A percentile compares a stretch with the other conserved stretches of the same genome.
phyloP scores from a whole-genome alignment of 805 yeast species.

The Sungouiella blattae region DNA sequence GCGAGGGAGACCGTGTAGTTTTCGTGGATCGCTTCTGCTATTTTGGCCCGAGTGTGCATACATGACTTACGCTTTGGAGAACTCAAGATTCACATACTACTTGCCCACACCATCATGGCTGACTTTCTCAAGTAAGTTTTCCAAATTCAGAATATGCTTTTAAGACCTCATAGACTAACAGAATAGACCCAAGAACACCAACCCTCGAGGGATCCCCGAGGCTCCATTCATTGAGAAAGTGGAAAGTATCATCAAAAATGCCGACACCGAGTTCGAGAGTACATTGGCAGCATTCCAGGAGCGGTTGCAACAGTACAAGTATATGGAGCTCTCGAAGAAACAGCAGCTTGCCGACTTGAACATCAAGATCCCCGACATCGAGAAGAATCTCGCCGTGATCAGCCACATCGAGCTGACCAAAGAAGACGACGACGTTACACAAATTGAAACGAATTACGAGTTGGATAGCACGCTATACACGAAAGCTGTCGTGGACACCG shows the following conservation, averaged over 20 bases:
- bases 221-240: constrained; percentile 91
- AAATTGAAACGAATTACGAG: constrained; percentile 75
- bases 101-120: constrained; percentile 26
- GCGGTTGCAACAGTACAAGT: constrained; percentile 83
- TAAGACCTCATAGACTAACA: no score
- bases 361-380: constrained; percentile 85
- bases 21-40: no score
- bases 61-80: no score
- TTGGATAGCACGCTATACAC: constrained; percentile 91
- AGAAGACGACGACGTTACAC: constrained; percentile 25
- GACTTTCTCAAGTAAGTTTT: constrained; percentile 29
- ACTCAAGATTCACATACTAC: no score
- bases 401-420: constrained; percentile 51
- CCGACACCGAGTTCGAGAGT: constrained; percentile 61
- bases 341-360: constrained; percentile 51
- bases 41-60: no score
- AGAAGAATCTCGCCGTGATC: constrained; percentile 77
- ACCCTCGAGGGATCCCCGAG: constrained; percentile 94
- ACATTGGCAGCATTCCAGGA: constrained; percentile 78
- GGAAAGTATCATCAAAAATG: constrained; percentile 64
- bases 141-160: no score
- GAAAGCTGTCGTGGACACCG: constrained; percentile 65
- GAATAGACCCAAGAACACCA: constrained; percentile 56
- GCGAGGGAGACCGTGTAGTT: no score
- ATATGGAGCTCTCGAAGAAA: constrained; percentile 65